These are phyloP conservation scores for Candida gigantensis DNA, from an alignment of 1,139 yeast genomes.

Conservation along the genomic window DNA sequence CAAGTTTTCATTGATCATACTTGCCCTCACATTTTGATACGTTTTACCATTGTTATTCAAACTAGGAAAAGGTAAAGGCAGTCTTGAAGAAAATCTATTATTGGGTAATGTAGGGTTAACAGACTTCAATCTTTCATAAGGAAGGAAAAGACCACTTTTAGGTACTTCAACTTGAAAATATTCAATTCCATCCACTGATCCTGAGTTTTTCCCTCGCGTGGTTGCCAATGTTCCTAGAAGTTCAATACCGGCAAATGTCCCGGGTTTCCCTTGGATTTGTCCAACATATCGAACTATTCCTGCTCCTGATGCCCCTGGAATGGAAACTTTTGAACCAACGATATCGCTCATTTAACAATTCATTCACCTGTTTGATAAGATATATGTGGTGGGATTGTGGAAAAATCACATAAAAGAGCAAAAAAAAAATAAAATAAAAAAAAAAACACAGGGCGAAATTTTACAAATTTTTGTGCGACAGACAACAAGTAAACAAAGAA, in stretches of 20 bases:
- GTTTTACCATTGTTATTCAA: no score
- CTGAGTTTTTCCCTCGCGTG: conserved; percentile 47
- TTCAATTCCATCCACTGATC: conserved; percentile 45
- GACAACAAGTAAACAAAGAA: not conserved
- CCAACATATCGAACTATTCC: conserved; percentile 79
- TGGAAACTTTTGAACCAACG: conserved; percentile 38
- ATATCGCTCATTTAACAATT: conserved; percentile 20
- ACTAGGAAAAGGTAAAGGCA: conserved; percentile 13
- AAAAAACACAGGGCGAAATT: not conserved
- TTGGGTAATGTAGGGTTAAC: conserved; percentile 33
- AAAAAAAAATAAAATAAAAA: conserved; percentile 4
- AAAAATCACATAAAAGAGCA: no score
- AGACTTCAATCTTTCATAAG: conserved; percentile 58
- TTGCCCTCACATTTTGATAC: conserved; percentile 10
- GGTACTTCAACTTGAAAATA: conserved; percentile 56
- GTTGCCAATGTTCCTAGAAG: conserved; percentile 60
- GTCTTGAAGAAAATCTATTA: conserved; percentile 1
- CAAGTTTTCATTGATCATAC: conserved; percentile 10
- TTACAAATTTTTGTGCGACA: not conserved
- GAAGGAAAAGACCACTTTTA: conserved; percentile 72
- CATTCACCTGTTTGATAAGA: not conserved
- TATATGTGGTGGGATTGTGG: no score
- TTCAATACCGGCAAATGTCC: conserved; percentile 89
- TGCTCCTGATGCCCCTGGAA: conserved; percentile 47
- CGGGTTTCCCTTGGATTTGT: conserved; percentile 67